Evolutionary conservation across 495 filamentous ascomycete species (phyloP).

Genomic region (Aspergillus bertholletiae): DNA sequence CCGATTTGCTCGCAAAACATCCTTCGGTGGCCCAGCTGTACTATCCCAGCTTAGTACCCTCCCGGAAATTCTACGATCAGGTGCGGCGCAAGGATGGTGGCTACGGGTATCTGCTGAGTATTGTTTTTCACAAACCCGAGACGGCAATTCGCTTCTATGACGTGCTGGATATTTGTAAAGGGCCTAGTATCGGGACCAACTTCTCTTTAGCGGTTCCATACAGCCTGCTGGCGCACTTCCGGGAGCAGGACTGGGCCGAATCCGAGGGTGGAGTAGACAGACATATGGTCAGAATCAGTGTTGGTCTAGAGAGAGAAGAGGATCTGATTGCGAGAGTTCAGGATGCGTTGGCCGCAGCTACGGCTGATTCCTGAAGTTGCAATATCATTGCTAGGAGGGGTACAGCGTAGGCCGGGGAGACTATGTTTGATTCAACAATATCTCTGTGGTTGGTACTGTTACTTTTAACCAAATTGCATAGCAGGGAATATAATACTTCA

Average conservation of each 20-base stretch:
- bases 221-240: slow-evolving; percentile 12
- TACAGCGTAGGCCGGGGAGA: no score
- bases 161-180: slow-evolving; percentile 18
- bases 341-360: background rate
- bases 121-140: slow-evolving; percentile 13
- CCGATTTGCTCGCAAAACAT: slow-evolving; percentile 11
- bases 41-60: slow-evolving; percentile 12
- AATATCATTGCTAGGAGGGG: background rate
- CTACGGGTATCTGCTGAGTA: slow-evolving; percentile 18
- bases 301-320: slow-evolving; percentile 18
- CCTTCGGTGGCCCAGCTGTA: slow-evolving; percentile 10
- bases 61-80: slow-evolving; percentile 11
- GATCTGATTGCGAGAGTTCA: background rate
- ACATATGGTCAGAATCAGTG: slow-evolving; percentile 20
- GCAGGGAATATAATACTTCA: background rate
- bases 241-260: slow-evolving; percentile 21
- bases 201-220: slow-evolving; percentile 19
- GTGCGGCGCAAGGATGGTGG: slow-evolving; percentile 12
- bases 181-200: slow-evolving; percentile 23
- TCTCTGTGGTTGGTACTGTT: no score
- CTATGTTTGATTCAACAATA: no score
- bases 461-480: background rate
- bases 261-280: slow-evolving; percentile 10
- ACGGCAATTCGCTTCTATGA: slow-evolving; percentile 19
- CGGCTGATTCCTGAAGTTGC: background rate